phyloP scores from a whole-genome alignment of 371 early-diverging fungal species.

The Catenaria anguillulae region DNA sequence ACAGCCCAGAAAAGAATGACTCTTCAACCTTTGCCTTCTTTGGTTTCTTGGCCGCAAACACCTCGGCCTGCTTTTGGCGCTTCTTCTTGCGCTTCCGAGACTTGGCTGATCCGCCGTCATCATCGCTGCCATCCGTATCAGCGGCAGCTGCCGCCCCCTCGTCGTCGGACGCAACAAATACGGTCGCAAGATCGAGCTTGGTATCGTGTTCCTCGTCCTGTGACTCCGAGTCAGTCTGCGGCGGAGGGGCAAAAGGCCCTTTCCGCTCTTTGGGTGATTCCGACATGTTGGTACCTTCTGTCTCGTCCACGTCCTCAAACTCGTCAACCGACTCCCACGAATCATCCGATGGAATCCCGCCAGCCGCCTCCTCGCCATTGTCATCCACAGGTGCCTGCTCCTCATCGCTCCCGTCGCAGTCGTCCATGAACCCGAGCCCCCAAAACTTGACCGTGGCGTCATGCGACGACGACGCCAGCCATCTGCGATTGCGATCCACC shows the following conservation, averaged over 20 bases:
- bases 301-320: neutral
- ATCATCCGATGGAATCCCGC: constrained; percentile 14
- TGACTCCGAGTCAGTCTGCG: neutral
- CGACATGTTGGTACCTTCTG: neutral
- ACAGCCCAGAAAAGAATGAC: too few species aligned
- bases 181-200: too few species aligned
- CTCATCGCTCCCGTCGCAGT: constrained; percentile 21
- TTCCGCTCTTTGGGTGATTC: too few species aligned
- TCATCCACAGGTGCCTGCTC: constrained; percentile 26
- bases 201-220: neutral
- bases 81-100: neutral
- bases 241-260: too few species aligned
- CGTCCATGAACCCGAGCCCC: constrained; percentile 47
- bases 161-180: neutral
- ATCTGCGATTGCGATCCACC: constrained; percentile 44
- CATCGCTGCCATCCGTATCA: neutral
- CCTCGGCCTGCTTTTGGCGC: neutral
- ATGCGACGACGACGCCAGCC: constrained; percentile 63
- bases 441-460: constrained; percentile 75
- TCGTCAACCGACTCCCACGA: constrained; percentile 11
- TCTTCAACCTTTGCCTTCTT: too few species aligned
- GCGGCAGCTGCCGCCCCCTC: neutral
- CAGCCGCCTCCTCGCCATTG: constrained; percentile 21
- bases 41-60: too few species aligned
- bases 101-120: neutral